These are phyloP conservation scores for Cyclanthera cordifolia DNA, from an alignment of 306 rosid species.

Conservation along the genomic window DNA sequence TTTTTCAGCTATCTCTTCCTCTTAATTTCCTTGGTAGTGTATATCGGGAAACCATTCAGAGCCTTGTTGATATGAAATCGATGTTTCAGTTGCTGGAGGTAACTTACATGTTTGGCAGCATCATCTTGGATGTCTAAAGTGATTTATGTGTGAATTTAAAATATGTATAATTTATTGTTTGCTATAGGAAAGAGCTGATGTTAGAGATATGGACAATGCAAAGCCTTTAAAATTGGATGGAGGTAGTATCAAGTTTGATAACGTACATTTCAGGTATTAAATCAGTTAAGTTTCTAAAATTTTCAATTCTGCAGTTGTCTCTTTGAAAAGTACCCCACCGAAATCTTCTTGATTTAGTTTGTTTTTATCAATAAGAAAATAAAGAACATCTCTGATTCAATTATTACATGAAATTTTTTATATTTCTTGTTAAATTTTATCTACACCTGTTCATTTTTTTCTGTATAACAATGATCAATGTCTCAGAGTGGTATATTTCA, in stretches of 20 bases:
- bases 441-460: too few species aligned
- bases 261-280: constrained; percentile 71
- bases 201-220: constrained; percentile 51
- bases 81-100: constrained; percentile 99
- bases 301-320: constrained; percentile 6
- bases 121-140: background rate
- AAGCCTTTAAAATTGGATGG: constrained; percentile 53
- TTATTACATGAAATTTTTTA: too few species aligned
- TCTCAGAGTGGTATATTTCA: background rate
- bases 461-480: too few species aligned
- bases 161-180: constrained; percentile 10
- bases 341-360: background rate
- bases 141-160: background rate
- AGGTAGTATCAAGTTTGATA: constrained; percentile 61
- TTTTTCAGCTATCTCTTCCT: constrained; percentile 94
- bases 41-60: constrained; percentile 92
- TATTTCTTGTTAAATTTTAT: too few species aligned
- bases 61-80: constrained; percentile 91
- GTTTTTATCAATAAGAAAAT: background rate
- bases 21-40: constrained; percentile 96
- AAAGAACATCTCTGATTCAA: background rate
- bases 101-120: background rate
- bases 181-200: constrained; percentile 69
- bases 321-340: background rate
- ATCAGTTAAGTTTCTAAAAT: constrained; percentile 2